phyloP scores from a whole-genome alignment of 225 moss, liverwort and hornwort species.

The Thuidium tamariscinum region DNA sequence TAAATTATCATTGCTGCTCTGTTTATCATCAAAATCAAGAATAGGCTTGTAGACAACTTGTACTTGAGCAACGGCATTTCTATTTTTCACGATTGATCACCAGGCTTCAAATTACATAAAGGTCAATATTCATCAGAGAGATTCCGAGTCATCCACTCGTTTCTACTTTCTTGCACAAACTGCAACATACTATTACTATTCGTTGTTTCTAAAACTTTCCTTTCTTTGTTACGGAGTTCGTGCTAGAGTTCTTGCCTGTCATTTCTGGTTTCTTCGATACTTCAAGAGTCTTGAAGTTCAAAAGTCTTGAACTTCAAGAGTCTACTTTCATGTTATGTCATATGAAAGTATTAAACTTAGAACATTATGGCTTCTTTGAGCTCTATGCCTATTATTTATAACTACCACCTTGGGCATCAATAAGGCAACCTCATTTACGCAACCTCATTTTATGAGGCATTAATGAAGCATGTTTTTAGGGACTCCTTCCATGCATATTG shows the following conservation, averaged over 20 bases:
- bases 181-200: not conserved
- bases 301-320: not conserved
- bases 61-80: not conserved
- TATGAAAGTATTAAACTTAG: not conserved
- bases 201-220: not conserved
- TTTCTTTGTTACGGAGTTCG: not conserved
- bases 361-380: not conserved
- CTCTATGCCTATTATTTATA: not conserved
- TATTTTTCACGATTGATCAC: not conserved
- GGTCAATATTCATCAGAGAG: not conserved
- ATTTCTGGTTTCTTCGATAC: not conserved
- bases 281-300: not conserved
- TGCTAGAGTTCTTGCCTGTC: not conserved
- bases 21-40: not conserved
- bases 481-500: not conserved
- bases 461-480: not conserved
- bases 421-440: not conserved
- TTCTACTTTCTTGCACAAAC: not conserved
- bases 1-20: not conserved
- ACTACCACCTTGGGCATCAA: fast-evolving
- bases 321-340: not conserved
- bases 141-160: not conserved
- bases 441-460: not conserved
- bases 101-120: not conserved
- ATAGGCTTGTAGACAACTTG: not conserved